Evolutionary conservation across 2,329 filamentous ascomycete genomes (phyloP).

Genomic region (Calonectria pteridis): DNA sequence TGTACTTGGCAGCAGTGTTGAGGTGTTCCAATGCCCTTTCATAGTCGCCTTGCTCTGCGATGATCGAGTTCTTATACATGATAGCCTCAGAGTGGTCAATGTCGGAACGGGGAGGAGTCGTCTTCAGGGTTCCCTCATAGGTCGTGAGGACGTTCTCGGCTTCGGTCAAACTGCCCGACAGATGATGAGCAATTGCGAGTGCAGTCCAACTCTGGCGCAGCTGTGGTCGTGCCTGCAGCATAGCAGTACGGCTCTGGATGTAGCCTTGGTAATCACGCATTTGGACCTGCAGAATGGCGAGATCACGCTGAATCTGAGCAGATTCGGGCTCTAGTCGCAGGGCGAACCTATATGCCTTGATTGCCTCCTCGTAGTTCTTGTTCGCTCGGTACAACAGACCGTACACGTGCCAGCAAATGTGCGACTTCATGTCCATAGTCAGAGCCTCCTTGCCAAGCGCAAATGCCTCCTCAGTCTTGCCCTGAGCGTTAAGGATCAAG

Average conservation of each 20-base stretch:
- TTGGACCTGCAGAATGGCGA: slow-evolving; percentile 93
- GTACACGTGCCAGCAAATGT: slow-evolving; percentile 99
- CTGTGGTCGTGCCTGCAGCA: slow-evolving; percentile 86
- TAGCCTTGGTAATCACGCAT: slow-evolving; percentile 97
- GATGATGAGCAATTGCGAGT: slow-evolving; percentile 92
- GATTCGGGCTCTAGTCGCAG: slow-evolving; percentile 94
- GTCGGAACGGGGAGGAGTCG: slow-evolving; percentile 80
- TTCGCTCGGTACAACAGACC: slow-evolving; percentile 91
- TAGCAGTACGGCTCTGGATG: slow-evolving; percentile 86
- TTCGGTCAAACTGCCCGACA: slow-evolving; percentile 85
- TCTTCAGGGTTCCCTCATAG: slow-evolving; percentile 94
- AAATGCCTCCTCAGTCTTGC: slow-evolving; percentile 95
- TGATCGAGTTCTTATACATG: slow-evolving; percentile 95
- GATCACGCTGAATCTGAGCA: slow-evolving; percentile 90
- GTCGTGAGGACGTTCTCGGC: slow-evolving; percentile 92
- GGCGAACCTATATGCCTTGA: slow-evolving; percentile 98
- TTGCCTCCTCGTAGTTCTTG: slow-evolving; percentile 99
- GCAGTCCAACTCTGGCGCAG: slow-evolving; percentile 96
- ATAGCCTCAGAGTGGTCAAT: slow-evolving; percentile 94
- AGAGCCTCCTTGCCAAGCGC: slow-evolving; percentile 91
- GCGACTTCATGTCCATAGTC: slow-evolving; percentile 97
- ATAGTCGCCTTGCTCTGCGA: slow-evolving; percentile 88
- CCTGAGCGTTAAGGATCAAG: slow-evolving; percentile 92
- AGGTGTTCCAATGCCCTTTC: slow-evolving; percentile 89
- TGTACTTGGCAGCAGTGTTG: slow-evolving; percentile 80